Base-by-base conservation (phyloP, 345 rosid species). In the Salix caprea region DNA sequence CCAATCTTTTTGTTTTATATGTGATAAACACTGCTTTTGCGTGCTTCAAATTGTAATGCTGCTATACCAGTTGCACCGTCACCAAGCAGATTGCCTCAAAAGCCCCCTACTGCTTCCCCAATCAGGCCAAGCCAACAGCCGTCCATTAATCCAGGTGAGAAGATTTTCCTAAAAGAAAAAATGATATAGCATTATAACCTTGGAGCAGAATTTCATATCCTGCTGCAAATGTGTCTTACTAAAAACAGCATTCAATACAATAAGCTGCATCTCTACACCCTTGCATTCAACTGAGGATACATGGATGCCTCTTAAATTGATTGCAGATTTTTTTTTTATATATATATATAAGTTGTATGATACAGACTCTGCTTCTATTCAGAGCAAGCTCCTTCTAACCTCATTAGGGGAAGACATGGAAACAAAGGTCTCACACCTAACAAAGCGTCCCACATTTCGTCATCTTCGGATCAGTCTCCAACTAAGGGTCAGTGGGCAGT, bases 361-460 rank as follows among this genome's bases (percentile, higher is more conserved):
- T 42, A 56, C 85, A 86, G 89, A 78, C 7, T 62, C 76, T 61
- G 75, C 71, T 77, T 70, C 73, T 69, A 79, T 70, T 79, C 73
- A 21, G 71, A 39, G 30, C 73, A 13, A 74, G 74, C 79, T 40
- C 80, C 86, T 72, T 70, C 82, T 44, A 32, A 64, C 71, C 71
- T 76, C 21, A 75, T 78, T 52, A 24, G 79, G 80, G 76, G 80
- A 72, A 83, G 76, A 58, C 61, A 77, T 28, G 84, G 84, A 80
- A 70, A 83, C 79, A 54, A 56, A 13, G 73, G 61, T 26, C 67
- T 74, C 50, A 30, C 65, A 61, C 82, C 81, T 44, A 54, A 70
- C 28, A 73, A 75, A 74, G 66, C 70, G 30, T 69, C 48, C 70
- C 82, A 74, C 62, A 65, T 60, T 81, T 77, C 80, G 9, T 80